Evolutionary conservation across 2,329 filamentous ascomycete species (phyloP).

Genomic region (Xylariomycetidae sp.): DNA sequence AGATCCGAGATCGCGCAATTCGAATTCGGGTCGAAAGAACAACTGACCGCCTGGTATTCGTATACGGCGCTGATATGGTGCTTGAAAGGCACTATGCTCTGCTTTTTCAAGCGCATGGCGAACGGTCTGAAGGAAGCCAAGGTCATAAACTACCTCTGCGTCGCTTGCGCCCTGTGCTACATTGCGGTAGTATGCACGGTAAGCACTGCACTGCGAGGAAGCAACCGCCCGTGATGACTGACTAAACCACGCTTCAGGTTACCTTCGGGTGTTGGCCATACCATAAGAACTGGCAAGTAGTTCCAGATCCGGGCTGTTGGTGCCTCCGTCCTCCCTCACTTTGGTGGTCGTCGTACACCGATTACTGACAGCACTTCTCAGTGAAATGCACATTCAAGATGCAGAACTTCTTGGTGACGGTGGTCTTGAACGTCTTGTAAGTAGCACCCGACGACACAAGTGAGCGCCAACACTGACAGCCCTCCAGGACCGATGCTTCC

Average conservation of each 20-base stretch:
- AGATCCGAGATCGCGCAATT: constrained; percentile 22
- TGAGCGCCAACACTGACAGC: neutral
- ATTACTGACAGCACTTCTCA: neutral
- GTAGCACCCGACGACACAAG: neutral
- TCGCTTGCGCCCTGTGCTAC: constrained; percentile 4
- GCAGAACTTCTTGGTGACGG: constrained; percentile 18
- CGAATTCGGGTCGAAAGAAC: constrained; percentile 28
- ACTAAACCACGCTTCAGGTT: constrained; percentile 1
- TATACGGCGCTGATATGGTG: constrained; percentile 32
- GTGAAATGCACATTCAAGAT: constrained; percentile 15
- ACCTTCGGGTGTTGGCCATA: constrained; percentile 7
- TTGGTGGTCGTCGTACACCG: neutral
- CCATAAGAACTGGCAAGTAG: constrained; percentile 6
- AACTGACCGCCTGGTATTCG: constrained; percentile 34
- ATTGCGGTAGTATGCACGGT: constrained; percentile 5
- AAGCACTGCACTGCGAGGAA: neutral
- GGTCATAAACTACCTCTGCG: constrained; percentile 3
- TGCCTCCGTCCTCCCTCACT: neutral
- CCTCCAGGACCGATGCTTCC: constrained; percentile 2
- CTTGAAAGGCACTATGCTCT: constrained; percentile 24
- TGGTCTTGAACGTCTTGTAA: constrained; percentile 11
- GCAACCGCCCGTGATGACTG: neutral
- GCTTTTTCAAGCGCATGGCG: constrained; percentile 24
- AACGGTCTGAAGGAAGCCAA: constrained; percentile 11
- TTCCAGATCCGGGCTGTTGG: constrained; percentile 6